Base-by-base conservation (phyloP, 2,329 filamentous ascomycete genomes). In the Fonsecaea monophora region DNA sequence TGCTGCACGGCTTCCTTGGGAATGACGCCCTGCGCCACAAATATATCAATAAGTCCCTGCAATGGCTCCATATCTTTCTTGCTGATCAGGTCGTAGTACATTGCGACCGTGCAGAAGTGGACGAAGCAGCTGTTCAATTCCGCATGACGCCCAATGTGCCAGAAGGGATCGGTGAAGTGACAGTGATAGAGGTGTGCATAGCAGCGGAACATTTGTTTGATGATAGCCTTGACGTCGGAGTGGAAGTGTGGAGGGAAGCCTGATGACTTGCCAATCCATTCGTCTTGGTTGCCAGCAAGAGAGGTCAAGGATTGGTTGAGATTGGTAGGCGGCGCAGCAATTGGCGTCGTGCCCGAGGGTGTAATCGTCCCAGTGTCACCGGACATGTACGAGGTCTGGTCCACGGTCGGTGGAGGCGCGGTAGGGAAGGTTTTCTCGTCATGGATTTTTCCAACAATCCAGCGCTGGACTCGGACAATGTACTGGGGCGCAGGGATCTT, bases 111-210 rank as follows among this genome's bases (percentile, higher is more conserved):
- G 69, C 94, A 85, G 73, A 94, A 95, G 81, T 94, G 91, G 54
- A 90, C 91, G 78, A 95, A 95, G 79, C 91, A 93, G 78, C 90
- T 93, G 83, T 95, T 95, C 68, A 94, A 85, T 74, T 92, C 90
- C 77, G 93, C 78, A 63, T 82, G 80, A 65, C 81, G 80, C 81
- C 91, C 92, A 71, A 94, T 85, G 78, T 94, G 90, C 80, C 92
- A 94, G 79, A 93, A 92, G 4, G 90, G 91, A 72, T 92, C 90
- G 68, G 89, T 82, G 79, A 92, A 99, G 80, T 99, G 95, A 65
- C 94, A 92, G 86, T 96, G 97, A 84, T 99, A 99, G 68, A 99
- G 88, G 80, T 99, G 95, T 56, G 95, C 90, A 77, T 99, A 99
- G 73, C 97, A 94, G 67, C 95, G 91, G 85, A 99, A 98, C 90